Percentiles rank a stretch among this genome's conserved stretches.
phyloP scores from a whole-genome alignment of 805 yeast species.

The Jamesozyma lodderae region DNA sequence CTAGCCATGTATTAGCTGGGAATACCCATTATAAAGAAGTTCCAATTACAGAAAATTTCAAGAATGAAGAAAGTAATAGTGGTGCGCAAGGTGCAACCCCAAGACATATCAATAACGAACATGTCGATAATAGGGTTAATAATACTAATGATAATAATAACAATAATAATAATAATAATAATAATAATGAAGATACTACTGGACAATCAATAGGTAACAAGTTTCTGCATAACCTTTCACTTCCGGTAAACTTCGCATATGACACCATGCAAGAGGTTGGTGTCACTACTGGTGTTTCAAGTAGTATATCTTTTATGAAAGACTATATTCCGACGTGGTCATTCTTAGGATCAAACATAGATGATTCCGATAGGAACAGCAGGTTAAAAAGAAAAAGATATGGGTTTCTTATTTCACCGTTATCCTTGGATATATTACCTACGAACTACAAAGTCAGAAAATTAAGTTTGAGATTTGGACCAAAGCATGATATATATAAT shows the following conservation, averaged over 20 bases:
- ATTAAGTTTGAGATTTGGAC: constrained; percentile 14
- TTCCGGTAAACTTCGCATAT: constrained; percentile 28
- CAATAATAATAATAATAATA: not conserved
- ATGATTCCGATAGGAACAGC: not conserved
- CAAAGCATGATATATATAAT: constrained; percentile 11
- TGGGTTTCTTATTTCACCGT: constrained; percentile 28
- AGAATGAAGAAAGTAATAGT: no score
- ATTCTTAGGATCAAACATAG: not conserved
- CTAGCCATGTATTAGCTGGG: constrained; percentile 24
- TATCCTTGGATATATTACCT: constrained; percentile 18
- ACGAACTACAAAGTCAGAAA: constrained; percentile 17
- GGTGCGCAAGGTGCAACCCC: no score
- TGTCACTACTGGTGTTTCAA: constrained; percentile 26
- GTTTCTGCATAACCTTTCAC: constrained; percentile 24
- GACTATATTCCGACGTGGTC: constrained; percentile 23
- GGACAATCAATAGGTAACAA: constrained; percentile 3
- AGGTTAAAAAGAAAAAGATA: constrained; percentile 9
- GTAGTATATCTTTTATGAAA: constrained; percentile 23
- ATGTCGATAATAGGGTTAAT: not conserved
- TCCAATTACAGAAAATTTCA: constrained; percentile 6
- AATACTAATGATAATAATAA: constrained; percentile 3
- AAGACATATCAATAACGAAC: no score
- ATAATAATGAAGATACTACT: not conserved
- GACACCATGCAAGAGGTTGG: constrained; percentile 32
- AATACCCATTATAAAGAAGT: constrained; percentile 22